phyloP scores from a whole-genome alignment of 495 filamentous ascomycete genomes.

The Aspergillus ellipticus region DNA sequence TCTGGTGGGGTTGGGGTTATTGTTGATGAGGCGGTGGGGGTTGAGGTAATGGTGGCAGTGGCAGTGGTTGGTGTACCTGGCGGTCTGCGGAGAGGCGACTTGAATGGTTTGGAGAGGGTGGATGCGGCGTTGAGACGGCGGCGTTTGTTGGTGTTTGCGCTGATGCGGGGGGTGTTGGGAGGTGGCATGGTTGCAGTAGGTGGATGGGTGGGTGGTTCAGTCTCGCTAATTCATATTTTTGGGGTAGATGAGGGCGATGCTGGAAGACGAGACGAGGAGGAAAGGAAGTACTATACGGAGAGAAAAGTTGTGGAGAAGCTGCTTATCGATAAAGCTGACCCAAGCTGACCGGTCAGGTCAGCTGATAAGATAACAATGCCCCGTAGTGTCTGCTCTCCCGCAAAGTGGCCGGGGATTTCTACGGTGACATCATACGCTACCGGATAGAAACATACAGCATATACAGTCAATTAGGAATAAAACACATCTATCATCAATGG shows the following conservation, averaged over 20 bases:
- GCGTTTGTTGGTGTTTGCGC: constrained; percentile 39
- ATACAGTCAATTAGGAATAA: background rate
- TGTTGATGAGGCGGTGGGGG: background rate
- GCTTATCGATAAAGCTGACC: constrained; percentile 27
- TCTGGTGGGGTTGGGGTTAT: background rate
- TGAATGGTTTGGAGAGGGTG: constrained; percentile 63
- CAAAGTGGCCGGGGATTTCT: too few relatives aligned
- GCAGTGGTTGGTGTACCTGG: background rate
- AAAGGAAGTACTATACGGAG: too few relatives aligned
- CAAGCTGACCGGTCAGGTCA: too few relatives aligned
- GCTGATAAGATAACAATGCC: background rate
- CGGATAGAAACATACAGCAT: background rate
- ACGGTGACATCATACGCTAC: background rate
- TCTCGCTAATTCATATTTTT: too few relatives aligned
- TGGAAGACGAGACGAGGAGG: background rate
- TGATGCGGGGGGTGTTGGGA: too few relatives aligned
- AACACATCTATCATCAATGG: too few relatives aligned
- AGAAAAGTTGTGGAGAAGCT: too few relatives aligned
- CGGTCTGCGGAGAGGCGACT: constrained; percentile 55
- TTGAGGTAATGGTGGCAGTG: background rate
- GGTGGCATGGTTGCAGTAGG: too few relatives aligned
- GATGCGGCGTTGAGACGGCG: constrained; percentile 50
- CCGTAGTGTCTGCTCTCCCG: too few relatives aligned
- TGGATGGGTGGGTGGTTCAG: too few relatives aligned
- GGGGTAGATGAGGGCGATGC: too few relatives aligned